Conservation (phyloP, 148 eudicot species). For the Rhododendron kiyosumense region DNA sequence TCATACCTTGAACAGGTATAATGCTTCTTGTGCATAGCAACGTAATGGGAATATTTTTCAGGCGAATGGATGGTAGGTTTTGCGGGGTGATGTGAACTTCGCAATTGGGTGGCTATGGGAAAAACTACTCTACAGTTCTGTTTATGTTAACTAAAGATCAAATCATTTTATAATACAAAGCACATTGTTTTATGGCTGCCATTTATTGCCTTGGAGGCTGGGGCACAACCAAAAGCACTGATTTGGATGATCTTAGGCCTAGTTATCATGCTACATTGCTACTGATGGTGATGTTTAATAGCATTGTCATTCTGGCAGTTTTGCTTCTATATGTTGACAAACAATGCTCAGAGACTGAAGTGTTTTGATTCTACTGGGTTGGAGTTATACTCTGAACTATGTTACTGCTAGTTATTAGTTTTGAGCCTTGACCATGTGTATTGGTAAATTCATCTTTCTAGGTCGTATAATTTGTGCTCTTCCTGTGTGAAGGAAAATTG, state of each 20-base stretch:
- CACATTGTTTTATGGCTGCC: background rate
- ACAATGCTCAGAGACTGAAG: background rate
- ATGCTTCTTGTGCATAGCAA: background rate
- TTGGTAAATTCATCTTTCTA: background rate
- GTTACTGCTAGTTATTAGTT: background rate
- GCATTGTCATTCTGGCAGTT: background rate
- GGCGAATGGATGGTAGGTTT: background rate
- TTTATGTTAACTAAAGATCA: background rate
- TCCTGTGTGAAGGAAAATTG: background rate
- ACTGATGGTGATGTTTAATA: background rate
- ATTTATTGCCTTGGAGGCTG: background rate
- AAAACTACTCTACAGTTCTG: background rate
- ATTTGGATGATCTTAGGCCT: background rate
- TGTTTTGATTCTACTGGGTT: background rate
- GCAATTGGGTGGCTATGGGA: background rate
- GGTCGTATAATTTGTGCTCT: background rate
- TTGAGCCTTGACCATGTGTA: background rate
- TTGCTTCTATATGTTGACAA: background rate
- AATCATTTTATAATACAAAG: background rate
- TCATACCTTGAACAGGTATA: constrained; percentile 87
- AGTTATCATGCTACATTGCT: background rate
- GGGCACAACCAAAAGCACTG: background rate
- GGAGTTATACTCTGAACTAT: background rate
- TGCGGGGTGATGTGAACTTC: background rate
- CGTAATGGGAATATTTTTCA: background rate